Conservation (phyloP, 2,329 filamentous ascomycete genomes). For the Cladosporium sphaerospermum region DNA sequence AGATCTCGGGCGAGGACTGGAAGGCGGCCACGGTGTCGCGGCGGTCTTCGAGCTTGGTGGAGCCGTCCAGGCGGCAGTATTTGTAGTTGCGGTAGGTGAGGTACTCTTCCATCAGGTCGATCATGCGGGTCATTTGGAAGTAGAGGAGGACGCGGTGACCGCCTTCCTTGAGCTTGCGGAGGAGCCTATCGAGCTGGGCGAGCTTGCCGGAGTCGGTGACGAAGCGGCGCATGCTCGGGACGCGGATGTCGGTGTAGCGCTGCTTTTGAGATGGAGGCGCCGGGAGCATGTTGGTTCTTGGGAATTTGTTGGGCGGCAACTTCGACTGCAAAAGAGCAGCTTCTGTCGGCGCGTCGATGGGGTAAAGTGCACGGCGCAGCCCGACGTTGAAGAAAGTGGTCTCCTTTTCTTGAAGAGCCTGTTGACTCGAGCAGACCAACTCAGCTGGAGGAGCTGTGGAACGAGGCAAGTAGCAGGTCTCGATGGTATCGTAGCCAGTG, state of each 20-base stretch:
- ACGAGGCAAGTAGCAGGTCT: slow-evolving; percentile 71
- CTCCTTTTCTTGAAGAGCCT: slow-evolving; percentile 58
- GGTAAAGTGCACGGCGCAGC: slow-evolving; percentile 70
- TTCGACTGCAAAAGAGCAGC: slow-evolving; percentile 67
- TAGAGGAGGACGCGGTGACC: slow-evolving; percentile 92
- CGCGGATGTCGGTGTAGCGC: slow-evolving; percentile 82
- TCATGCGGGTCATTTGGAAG: slow-evolving; percentile 99
- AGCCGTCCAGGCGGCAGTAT: slow-evolving; percentile 92
- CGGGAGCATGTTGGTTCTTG: slow-evolving; percentile 62
- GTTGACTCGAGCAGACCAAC: slow-evolving; percentile 66
- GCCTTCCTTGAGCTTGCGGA: slow-evolving; percentile 84
- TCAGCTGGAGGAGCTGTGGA: slow-evolving; percentile 83
- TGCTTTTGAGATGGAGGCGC: slow-evolving; percentile 72
- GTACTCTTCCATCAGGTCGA: slow-evolving; percentile 98
- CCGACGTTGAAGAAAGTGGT: slow-evolving; percentile 70
- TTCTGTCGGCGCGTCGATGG: slow-evolving; percentile 58
- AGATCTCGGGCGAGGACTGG: slow-evolving; percentile 89
- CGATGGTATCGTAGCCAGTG: slow-evolving; percentile 69
- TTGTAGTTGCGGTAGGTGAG: slow-evolving; percentile 98
- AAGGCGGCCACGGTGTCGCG: slow-evolving; percentile 95
- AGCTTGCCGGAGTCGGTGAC: slow-evolving; percentile 97
- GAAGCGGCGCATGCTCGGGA: slow-evolving; percentile 95
- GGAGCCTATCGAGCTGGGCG: slow-evolving; percentile 77
- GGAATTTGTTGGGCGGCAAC: slow-evolving; percentile 59
- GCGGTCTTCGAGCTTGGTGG: slow-evolving; percentile 93